Evolutionary conservation across 441 rosid species (phyloP).

Genomic region (Euphorbia corollata): DNA sequence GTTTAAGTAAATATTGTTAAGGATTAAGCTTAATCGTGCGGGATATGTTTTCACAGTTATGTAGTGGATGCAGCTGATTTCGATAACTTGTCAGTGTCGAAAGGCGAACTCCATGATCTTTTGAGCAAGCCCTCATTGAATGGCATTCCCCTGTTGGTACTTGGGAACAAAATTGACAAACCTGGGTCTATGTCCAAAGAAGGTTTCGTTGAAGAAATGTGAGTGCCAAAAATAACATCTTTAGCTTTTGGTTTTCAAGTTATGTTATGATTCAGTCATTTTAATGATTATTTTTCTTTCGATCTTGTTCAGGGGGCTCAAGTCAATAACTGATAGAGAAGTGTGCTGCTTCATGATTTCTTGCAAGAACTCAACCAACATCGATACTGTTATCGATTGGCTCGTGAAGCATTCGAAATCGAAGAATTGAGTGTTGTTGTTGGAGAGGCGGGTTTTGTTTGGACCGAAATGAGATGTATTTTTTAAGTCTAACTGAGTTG

Average conservation of each 20-base stretch:
- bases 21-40: not conserved
- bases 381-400: slow-evolving; percentile 86
- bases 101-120: slow-evolving; percentile 73
- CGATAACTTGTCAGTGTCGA: slow-evolving; percentile 77
- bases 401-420: slow-evolving; percentile 89
- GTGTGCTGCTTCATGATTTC: slow-evolving; percentile 96
- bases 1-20: not conserved
- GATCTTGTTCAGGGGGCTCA: slow-evolving; percentile 58
- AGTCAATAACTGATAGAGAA: slow-evolving; percentile 69
- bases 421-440: slow-evolving; percentile 32
- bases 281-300: not conserved
- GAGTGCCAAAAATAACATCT: slow-evolving; percentile 23
- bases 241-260: too few relatives aligned
- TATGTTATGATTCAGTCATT: too few relatives aligned
- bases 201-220: slow-evolving; percentile 82
- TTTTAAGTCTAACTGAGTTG: slow-evolving; percentile 19
- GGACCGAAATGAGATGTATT: slow-evolving; percentile 18
- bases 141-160: slow-evolving; percentile 82
- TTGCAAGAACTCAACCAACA: slow-evolving; percentile 88
- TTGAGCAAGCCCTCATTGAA: slow-evolving; percentile 68
- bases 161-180: slow-evolving; percentile 89
- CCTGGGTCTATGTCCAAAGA: slow-evolving; percentile 88
- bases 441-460: slow-evolving; percentile 10
- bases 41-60: slow-evolving; percentile 40
- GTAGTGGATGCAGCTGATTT: slow-evolving; percentile 91